These are phyloP conservation scores for Tulasnella sp. DNA, from an alignment of 768 basidiomycete species.

Conservation along the genomic window DNA sequence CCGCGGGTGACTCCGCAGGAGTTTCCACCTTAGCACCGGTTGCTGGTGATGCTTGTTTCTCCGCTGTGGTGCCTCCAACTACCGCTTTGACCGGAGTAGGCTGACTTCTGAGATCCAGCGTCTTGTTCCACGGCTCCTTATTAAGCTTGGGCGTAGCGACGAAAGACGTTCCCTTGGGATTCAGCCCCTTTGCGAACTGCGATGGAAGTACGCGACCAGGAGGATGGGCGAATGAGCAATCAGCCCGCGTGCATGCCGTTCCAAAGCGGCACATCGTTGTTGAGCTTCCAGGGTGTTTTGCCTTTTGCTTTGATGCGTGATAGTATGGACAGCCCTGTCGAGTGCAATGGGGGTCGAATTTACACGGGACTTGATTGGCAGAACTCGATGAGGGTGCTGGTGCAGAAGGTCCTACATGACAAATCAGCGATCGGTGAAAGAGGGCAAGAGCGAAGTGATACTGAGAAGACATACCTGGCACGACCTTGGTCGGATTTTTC, in stretches of 20 bases:
- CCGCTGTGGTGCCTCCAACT: background rate
- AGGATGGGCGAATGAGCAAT: conserved; percentile 89
- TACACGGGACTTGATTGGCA: conserved; percentile 41
- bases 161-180: background rate
- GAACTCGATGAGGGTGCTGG: conserved; percentile 24
- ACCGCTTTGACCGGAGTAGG: background rate
- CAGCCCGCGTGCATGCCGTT: conserved; percentile 70
- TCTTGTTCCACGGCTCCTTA: conserved; percentile 12
- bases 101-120: conserved; percentile 11
- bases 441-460: conserved; percentile 9
- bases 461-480: conserved; percentile 20
- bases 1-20: background rate
- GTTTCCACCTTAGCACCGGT: background rate
- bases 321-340: conserved; percentile 58
- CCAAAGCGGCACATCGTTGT: conserved; percentile 69
- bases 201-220: conserved; percentile 73
- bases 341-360: conserved; percentile 65
- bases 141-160: background rate
- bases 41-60: background rate
- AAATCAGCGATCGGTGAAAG: conserved; percentile 6
- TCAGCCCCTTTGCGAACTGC: conserved; percentile 69
- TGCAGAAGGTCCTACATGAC: background rate
- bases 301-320: conserved; percentile 45
- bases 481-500: conserved; percentile 51
- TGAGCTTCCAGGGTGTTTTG: conserved; percentile 8